Conservation (phyloP, 345 rosid species). For the Linum tenue region DNA sequence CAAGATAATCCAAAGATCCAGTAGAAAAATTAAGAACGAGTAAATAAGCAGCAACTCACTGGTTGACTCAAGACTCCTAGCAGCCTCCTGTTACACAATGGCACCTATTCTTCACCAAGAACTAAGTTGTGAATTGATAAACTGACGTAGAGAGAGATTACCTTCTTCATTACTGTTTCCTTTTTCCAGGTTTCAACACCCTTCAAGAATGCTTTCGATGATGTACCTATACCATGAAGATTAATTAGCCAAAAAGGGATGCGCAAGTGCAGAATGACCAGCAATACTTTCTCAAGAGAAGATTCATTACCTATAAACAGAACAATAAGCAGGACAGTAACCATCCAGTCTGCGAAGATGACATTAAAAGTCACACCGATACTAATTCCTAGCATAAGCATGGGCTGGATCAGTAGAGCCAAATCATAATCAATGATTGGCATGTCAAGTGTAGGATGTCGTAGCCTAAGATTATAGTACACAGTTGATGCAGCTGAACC, state of each 20-base stretch:
- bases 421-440: constrained; percentile 51
- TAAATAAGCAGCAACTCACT: constrained; percentile 30
- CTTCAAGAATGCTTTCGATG: constrained; percentile 74
- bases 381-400: constrained; percentile 56
- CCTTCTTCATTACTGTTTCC: constrained; percentile 61
- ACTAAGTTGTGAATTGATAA: neutral
- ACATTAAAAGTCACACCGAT: constrained; percentile 49
- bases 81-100: constrained; percentile 41
- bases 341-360: constrained; percentile 54
- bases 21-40: neutral
- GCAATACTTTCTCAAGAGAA: neutral
- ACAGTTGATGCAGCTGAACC: constrained; percentile 52
- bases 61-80: constrained; percentile 33
- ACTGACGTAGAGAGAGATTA: constrained; percentile 9
- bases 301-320: constrained; percentile 34
- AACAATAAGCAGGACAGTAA: constrained; percentile 44
- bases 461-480: constrained; percentile 38
- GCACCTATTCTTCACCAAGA: neutral
- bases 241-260: neutral
- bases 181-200: constrained; percentile 82
- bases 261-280: neutral
- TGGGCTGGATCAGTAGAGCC: constrained; percentile 46
- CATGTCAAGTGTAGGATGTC: constrained; percentile 43
- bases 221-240: constrained; percentile 44
- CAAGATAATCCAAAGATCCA: neutral